These are phyloP conservation scores for Carpinus fangiana DNA, from an alignment of 306 rosid species.

Conservation along the genomic window DNA sequence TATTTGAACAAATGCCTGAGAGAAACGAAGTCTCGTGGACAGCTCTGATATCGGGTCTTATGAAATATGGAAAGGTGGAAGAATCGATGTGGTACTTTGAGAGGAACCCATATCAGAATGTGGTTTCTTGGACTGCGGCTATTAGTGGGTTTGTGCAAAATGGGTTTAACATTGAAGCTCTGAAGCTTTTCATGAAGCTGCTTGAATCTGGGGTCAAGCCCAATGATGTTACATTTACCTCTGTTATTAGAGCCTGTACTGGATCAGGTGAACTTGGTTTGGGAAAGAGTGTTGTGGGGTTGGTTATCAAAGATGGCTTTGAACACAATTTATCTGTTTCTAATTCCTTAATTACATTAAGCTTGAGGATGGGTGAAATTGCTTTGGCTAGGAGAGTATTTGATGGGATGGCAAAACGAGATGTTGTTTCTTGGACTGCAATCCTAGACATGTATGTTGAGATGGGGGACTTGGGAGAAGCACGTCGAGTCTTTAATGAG, in stretches of 20 bases:
- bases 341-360: slow-evolving; percentile 11
- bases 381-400: slow-evolving; percentile 20
- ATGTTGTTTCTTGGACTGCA: slow-evolving; percentile 26
- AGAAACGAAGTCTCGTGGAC: slow-evolving; percentile 24
- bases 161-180: slow-evolving; percentile 5
- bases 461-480: slow-evolving; percentile 22
- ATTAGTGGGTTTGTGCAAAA: slow-evolving; percentile 23
- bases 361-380: slow-evolving; percentile 10
- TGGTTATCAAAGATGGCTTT: slow-evolving; percentile 16
- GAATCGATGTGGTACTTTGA: slow-evolving; percentile 25
- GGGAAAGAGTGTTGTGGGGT: slow-evolving; percentile 19
- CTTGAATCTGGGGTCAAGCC: slow-evolving; percentile 19
- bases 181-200: slow-evolving; percentile 14
- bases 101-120: slow-evolving; percentile 26
- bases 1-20: slow-evolving; percentile 23
- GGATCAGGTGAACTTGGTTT: neutral
- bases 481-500: slow-evolving; percentile 13
- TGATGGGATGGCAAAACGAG: slow-evolving; percentile 19
- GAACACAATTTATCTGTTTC: slow-evolving; percentile 17
- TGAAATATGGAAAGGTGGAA: slow-evolving; percentile 10
- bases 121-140: slow-evolving; percentile 24
- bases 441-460: slow-evolving; percentile 16
- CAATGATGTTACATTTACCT: slow-evolving; percentile 8
- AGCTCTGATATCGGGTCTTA: slow-evolving; percentile 22
- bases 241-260: slow-evolving; percentile 21